Base-by-base conservation (phyloP, 805 yeast genomes). In the Ascoidea asiatica region DNA sequence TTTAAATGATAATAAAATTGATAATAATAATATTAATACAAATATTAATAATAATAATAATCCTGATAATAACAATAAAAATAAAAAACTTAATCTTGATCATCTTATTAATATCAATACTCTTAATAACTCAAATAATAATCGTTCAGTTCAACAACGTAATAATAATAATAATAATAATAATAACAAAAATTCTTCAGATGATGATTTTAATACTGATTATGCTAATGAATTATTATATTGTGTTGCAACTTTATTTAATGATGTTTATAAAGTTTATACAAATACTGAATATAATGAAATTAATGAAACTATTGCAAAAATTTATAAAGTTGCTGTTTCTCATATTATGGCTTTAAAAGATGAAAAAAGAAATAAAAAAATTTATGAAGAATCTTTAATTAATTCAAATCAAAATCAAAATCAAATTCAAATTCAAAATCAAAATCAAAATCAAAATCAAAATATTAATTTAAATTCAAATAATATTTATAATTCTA, bases 291-390 rank as follows among this genome's bases (percentile, higher is more conserved):
- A 48, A n/a, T 41, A 48, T 43, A 40, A 39, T 20, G 45, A 45
- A 37, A 37, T 48, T 38, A 48, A 48, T 23, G 44, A 41, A 6
- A 38, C 20, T 35, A 48, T 48, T 21, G 29, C 38, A 8, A 47
- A 47, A 23, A 40, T 49, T 19, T 46, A 49, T 23, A 45, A 47
- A 18, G 50, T 47, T 15, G 21, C 44, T 17, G 48, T 47, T 7
- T 44, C 50, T 6, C 52, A 49, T 42, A 45, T 47, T 38, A 40
- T 49, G 50, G 52, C 52, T 13, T 37, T 49, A 7, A 47, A 47
- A 23, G 46, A 44, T n/a, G 52, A 49, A 42, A 48, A 46, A 37
- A 42, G 38, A 19, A 43, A 43, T 21, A 15, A 23, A 23, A 6
- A 11, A 7, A 23, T 6, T 7, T 7, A 23, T 11, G 6, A 23